These are phyloP conservation scores for Arthrinium phaeospermum DNA, from an alignment of 2,329 filamentous ascomycete species.

Conservation along the genomic window DNA sequence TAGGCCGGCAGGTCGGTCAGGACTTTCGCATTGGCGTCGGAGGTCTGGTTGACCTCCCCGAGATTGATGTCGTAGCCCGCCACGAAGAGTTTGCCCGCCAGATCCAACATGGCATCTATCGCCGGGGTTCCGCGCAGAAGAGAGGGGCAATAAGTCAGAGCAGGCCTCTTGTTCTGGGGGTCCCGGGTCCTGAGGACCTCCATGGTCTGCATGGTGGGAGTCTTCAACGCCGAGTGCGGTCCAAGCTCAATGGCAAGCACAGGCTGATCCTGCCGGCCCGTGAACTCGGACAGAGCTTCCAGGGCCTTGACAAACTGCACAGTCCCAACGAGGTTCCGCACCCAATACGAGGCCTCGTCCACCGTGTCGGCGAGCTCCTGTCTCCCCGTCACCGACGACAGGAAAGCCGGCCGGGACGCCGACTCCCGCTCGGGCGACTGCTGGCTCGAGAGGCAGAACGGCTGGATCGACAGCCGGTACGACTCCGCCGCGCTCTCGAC, in stretches of 20 bases:
- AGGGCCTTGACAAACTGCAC: constrained; percentile 31
- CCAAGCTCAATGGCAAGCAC: constrained; percentile 18
- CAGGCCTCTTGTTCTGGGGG: neutral
- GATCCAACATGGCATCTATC: constrained; percentile 30
- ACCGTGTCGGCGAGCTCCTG: constrained; percentile 27
- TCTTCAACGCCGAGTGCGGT: neutral
- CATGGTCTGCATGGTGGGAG: constrained; percentile 7
- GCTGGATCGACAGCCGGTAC: constrained; percentile 28
- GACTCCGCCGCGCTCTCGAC: constrained; percentile 33
- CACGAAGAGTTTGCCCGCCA: constrained; percentile 37
- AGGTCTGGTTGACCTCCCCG: constrained; percentile 21
- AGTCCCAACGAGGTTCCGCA: neutral
- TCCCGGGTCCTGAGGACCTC: neutral
- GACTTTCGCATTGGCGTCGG: neutral
- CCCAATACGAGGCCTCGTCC: constrained; percentile 26
- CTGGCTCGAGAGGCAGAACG: constrained; percentile 21
- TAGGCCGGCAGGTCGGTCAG: neutral
- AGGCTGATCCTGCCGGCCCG: too few species aligned
- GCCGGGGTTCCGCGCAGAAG: constrained; percentile 28
- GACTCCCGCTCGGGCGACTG: constrained; percentile 20
- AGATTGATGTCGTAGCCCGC: constrained; percentile 35
- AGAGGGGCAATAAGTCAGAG: constrained; percentile 33
- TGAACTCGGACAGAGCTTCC: constrained; percentile 19
- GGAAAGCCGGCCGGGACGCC: constrained; percentile 26
- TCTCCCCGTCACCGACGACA: constrained; percentile 30